A percentile compares a stretch with the other conserved stretches of the same genome.
Conservation (phyloP, 2,329 filamentous ascomycete species). For the Cladobotryum mycophilum region DNA sequence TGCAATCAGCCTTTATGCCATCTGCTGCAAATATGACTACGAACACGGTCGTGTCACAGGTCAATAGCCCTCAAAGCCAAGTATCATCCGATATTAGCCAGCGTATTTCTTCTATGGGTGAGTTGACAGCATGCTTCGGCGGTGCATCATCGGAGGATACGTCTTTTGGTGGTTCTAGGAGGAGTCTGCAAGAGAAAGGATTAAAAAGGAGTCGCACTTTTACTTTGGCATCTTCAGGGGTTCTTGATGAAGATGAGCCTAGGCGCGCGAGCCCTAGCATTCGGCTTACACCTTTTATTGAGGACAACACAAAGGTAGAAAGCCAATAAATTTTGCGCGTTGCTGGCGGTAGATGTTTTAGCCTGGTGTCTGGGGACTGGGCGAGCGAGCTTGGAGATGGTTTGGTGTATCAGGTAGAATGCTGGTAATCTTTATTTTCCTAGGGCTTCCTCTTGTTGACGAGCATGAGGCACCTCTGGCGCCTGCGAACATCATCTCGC, state of each 20-base stretch:
- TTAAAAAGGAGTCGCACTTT: slow-evolving; percentile 41
- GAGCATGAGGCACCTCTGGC: too few species aligned
- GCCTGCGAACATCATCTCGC: too few species aligned
- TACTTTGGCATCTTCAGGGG: slow-evolving; percentile 40
- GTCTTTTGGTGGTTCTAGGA: background rate
- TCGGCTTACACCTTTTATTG: slow-evolving; percentile 17
- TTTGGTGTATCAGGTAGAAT: too few species aligned
- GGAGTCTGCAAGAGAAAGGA: slow-evolving; percentile 27
- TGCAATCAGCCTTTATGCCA: slow-evolving; percentile 16
- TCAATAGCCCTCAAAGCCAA: slow-evolving; percentile 12
- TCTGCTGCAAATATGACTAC: slow-evolving; percentile 13
- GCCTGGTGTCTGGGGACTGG: too few species aligned
- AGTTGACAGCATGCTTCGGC: slow-evolving; percentile 4
- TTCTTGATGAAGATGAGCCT: slow-evolving; percentile 41
- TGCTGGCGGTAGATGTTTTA: background rate
- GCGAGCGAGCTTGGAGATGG: too few species aligned
- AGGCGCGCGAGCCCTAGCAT: slow-evolving; percentile 23
- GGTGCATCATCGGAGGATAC: slow-evolving; percentile 9
- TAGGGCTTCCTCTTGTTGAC: too few species aligned
- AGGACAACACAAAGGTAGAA: slow-evolving; percentile 1
- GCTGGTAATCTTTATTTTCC: too few species aligned
- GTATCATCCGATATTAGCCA: slow-evolving; percentile 7
- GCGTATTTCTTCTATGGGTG: slow-evolving; percentile 8
- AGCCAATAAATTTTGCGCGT: background rate
- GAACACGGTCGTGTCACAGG: slow-evolving; percentile 8